Conservation (phyloP, 768 basidiomycete genomes). For the Dacryopinax spathularia region DNA sequence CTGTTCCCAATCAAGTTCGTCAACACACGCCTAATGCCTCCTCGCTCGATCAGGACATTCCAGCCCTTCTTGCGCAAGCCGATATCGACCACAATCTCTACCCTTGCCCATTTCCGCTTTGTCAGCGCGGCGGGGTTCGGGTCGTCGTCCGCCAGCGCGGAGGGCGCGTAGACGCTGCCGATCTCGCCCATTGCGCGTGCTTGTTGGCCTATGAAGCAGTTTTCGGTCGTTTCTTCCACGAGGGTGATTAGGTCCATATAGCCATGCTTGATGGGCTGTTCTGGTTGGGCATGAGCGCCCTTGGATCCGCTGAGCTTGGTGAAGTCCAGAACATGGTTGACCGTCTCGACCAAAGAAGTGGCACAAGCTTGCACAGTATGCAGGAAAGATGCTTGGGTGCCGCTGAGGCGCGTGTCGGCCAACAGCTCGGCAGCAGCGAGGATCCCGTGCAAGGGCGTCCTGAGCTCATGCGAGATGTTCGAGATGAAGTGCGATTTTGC, state of each 20-base stretch:
- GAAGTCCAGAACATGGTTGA: slow-evolving; percentile 92
- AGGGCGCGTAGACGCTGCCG: slow-evolving; percentile 79
- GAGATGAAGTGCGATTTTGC: slow-evolving; percentile 87
- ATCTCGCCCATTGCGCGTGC: slow-evolving; percentile 66
- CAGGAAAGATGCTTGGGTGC: slow-evolving; percentile 71
- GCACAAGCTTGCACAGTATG: slow-evolving; percentile 92
- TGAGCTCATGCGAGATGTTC: slow-evolving; percentile 74
- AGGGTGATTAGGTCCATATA: slow-evolving; percentile 61
- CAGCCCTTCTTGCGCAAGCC: slow-evolving; percentile 67
- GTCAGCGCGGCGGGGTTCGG: slow-evolving; percentile 12
- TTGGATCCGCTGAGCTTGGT: slow-evolving; percentile 83
- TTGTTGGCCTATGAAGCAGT: slow-evolving; percentile 85
- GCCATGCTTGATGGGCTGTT: slow-evolving; percentile 38
- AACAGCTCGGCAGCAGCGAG: slow-evolving; percentile 86
- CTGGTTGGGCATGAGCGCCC: slow-evolving; percentile 49
- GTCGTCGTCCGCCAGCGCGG: slow-evolving; percentile 35
- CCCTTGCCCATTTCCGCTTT: slow-evolving; percentile 31
- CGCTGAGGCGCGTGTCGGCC: slow-evolving; percentile 64
- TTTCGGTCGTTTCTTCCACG: slow-evolving; percentile 80
- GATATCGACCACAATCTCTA: slow-evolving; percentile 83
- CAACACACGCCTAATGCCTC: slow-evolving; percentile 76
- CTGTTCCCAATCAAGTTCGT: slow-evolving; percentile 96
- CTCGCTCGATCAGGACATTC: slow-evolving; percentile 77
- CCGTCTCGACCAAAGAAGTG: slow-evolving; percentile 88
- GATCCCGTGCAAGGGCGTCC: slow-evolving; percentile 87